Evolutionary conservation across 129 eudicot genomes (phyloP), one percentile per base, ranked within the genome.

Genomic region (Ambrosia artemisiifolia): DNA sequence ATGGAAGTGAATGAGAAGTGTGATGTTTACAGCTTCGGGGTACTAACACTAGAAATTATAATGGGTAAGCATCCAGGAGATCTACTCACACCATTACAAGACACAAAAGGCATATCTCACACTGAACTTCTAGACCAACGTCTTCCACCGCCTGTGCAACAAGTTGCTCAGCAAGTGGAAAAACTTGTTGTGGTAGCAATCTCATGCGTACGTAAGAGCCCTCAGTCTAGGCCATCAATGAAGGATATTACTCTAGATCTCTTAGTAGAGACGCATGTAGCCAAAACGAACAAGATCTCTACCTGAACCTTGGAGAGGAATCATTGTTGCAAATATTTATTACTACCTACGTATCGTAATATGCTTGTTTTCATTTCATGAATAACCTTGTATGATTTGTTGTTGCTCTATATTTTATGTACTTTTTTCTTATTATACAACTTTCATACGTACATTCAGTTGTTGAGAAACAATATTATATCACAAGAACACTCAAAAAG

Each of bases 1-100:
- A 56, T 20, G 36, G 16, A 56, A 24, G 63, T 56, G 63, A 56
- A 3, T 4, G n/a, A 56, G 63, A 56, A 56, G n/a, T 20, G 35
- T 20, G 63, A 56, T 20, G 63, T 56, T 20, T 56, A 56, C 35
- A 56, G 35, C 63, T 56, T 56, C 11, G 63, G 63, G 63, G 63
- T 56, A 56, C 35, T 56, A 2, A 56, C 63, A 0, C 63, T 56
- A 20, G 63, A 56, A 56, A 34, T 56, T 20, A 56, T 56, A 56
- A 56, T 56, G 14, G 63, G 63, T 11, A 8, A 20, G 63, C 63
- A 56, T 56, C 63, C n/a, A 2, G 63, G 35, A 24, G 35, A 56
- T 56, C n/a, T 56, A 6, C 16, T 56, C 7, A 56, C 35, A 20
- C 8, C 2, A 3, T 56, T 24, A 56, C 43, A 20, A 10, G 35